Conservation (phyloP, 768 basidiomycete species). For the Pleurotus tuoliensis region DNA sequence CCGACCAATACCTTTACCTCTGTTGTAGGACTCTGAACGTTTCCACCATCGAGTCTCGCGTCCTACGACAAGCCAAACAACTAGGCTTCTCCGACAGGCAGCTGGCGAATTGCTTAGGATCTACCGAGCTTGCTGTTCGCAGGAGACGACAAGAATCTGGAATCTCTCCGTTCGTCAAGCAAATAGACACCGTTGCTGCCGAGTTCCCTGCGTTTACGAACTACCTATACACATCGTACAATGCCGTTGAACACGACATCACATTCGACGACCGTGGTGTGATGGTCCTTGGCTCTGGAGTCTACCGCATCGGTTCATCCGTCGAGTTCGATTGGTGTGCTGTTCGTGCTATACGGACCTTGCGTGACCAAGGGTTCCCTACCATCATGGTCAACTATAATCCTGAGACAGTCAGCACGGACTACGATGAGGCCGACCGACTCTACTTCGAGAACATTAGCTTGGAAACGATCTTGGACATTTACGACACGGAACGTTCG, state of each 20-base stretch:
- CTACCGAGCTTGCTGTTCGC: conserved; percentile 92
- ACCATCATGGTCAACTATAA: conserved; percentile 99
- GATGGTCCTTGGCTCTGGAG: conserved; percentile 97
- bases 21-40: conserved; percentile 54
- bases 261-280: conserved; percentile 88
- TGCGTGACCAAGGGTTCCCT: conserved; percentile 90
- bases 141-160: conserved; percentile 79
- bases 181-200: conserved; percentile 98
- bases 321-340: conserved; percentile 99
- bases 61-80: conserved; percentile 84
- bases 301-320: conserved; percentile 97
- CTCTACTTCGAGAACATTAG: conserved; percentile 99
- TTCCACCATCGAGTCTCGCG: conserved; percentile 53
- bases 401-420: conserved; percentile 97
- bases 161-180: conserved; percentile 92
- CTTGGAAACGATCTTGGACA: conserved; percentile 93
- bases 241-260: conserved; percentile 92
- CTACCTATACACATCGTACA: conserved; percentile 98
- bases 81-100: conserved; percentile 95
- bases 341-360: conserved; percentile 91
- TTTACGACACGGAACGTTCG: conserved; percentile 88
- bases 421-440: conserved; percentile 98
- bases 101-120: conserved; percentile 76
- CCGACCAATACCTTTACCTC: conserved; percentile 5
- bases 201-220: conserved; percentile 99